Percentiles rank a stretch among this genome's conserved stretches.
Evolutionary conservation across 805 yeast species (phyloP).

Genomic region (Nakazawaea ishiwadae): DNA sequence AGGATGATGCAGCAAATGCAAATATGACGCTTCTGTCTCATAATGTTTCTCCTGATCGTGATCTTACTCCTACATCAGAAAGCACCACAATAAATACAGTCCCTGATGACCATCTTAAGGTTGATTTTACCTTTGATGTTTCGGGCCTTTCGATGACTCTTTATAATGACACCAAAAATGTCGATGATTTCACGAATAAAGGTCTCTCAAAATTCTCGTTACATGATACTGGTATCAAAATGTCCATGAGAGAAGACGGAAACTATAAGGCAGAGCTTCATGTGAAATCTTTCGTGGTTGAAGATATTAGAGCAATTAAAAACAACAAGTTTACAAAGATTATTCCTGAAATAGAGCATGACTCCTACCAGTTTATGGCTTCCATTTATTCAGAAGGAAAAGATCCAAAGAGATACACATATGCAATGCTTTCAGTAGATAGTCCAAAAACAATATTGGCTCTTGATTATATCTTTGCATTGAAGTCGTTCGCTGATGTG

Average conservation of each 20-base stretch:
- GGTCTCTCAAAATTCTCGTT: constrained; percentile 56
- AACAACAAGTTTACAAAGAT: constrained; percentile 75
- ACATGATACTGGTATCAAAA: constrained; percentile 48
- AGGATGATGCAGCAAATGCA: constrained; percentile 61
- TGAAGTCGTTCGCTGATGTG: constrained; percentile 58
- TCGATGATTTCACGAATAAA: constrained; percentile 30
- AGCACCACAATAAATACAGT: constrained; percentile 5
- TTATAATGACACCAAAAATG: constrained; percentile 44
- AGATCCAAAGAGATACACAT: constrained; percentile 34
- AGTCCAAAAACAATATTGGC: constrained; percentile 81
- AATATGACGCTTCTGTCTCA: constrained; percentile 37
- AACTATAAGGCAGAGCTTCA: constrained; percentile 56
- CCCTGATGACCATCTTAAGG: constrained; percentile 27
- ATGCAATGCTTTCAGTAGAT: constrained; percentile 61
- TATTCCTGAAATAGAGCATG: constrained; percentile 63
- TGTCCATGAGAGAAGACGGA: constrained; percentile 49
- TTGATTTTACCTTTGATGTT: constrained; percentile 51
- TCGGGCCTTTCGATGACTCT: constrained; percentile 62
- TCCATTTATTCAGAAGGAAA: constrained; percentile 40
- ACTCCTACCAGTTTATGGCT: constrained; percentile 68
- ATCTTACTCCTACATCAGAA: background rate
- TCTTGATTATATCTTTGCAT: constrained; percentile 75
- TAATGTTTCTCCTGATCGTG: constrained; percentile 8
- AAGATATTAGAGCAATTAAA: constrained; percentile 60
- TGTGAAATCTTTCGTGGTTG: constrained; percentile 69